These are phyloP conservation scores for Oryza glumipatula DNA, from an alignment of 176 grass and related monocot species.

Conservation along the genomic window DNA sequence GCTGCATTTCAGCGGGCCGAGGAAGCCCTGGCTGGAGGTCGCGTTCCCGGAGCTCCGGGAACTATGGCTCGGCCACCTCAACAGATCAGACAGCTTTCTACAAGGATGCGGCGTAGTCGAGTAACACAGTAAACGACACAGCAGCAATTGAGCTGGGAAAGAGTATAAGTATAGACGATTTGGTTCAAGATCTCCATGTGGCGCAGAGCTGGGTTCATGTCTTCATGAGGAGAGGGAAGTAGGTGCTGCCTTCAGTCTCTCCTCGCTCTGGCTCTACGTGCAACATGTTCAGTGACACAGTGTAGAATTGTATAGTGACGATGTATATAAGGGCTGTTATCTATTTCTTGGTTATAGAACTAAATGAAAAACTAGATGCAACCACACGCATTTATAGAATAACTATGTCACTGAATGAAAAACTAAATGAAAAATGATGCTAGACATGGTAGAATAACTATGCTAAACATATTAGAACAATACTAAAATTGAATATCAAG, in stretches of 20 bases:
- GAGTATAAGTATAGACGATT: slow-evolving; percentile 9
- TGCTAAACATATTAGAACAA: too few relatives aligned
- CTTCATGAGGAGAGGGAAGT: slow-evolving; percentile 79
- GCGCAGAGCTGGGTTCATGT: slow-evolving; percentile 41
- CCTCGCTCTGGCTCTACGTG: slow-evolving; percentile 45
- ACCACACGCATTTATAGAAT: too few relatives aligned
- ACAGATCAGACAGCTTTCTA: slow-evolving; percentile 71
- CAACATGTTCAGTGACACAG: slow-evolving; percentile 9
- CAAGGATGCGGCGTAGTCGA: slow-evolving; percentile 64
- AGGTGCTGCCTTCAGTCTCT: slow-evolving; percentile 96
- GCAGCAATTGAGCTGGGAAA: not conserved
- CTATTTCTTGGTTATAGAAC: too few relatives aligned
- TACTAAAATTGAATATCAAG: too few relatives aligned
- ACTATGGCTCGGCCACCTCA: slow-evolving; percentile 73
- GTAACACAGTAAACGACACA: not conserved
- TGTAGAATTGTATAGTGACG: slow-evolving; percentile 19
- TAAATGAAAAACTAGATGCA: too few relatives aligned
- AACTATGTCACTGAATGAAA: too few relatives aligned
- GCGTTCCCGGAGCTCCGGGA: slow-evolving; percentile 59
- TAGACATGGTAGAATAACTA: too few relatives aligned
- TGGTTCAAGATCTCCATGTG: not conserved
- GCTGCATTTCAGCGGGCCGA: slow-evolving; percentile 89
- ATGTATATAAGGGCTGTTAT: not conserved
- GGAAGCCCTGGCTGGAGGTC: slow-evolving; percentile 93
- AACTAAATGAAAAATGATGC: too few relatives aligned